phyloP scores from a whole-genome alignment of 2,329 filamentous ascomycete genomes.

The Fusarium aywerte region DNA sequence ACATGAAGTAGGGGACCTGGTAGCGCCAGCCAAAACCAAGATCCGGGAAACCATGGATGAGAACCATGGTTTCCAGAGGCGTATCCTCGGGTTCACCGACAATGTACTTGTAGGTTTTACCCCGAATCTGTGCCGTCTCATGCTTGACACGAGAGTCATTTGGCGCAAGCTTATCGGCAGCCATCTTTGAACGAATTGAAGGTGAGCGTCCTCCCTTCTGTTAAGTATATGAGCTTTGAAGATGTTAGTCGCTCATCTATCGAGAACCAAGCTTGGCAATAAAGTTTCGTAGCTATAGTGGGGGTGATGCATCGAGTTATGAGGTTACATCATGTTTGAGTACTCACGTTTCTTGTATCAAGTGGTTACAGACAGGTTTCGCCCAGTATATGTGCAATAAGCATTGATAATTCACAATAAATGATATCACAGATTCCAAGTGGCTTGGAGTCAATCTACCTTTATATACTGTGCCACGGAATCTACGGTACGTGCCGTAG shows the following conservation, averaged over 20 bases:
- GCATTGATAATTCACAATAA: neutral
- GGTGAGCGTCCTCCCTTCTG: neutral
- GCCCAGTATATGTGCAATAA: neutral
- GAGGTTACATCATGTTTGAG: slow-evolving; percentile 14
- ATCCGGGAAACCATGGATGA: slow-evolving; percentile 84
- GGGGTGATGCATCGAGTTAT: neutral
- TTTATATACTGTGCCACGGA: slow-evolving; percentile 9
- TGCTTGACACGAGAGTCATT: slow-evolving; percentile 74
- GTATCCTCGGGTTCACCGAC: slow-evolving; percentile 61
- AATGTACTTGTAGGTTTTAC: slow-evolving; percentile 76
- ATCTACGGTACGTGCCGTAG: neutral
- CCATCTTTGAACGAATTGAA: slow-evolving; percentile 51
- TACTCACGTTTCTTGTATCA: slow-evolving; percentile 16
- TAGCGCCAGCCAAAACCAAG: slow-evolving; percentile 87
- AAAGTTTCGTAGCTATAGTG: slow-evolving; percentile 7
- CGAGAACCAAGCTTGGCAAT: neutral
- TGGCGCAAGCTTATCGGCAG: slow-evolving; percentile 71
- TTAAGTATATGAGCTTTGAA: neutral
- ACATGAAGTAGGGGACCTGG: slow-evolving; percentile 81
- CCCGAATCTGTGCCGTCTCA: slow-evolving; percentile 71
- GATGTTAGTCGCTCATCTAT: slow-evolving; percentile 9
- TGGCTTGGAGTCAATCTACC: neutral
- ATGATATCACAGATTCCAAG: neutral
- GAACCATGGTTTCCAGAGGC: slow-evolving; percentile 61
- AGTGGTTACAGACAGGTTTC: neutral